phyloP scores from a whole-genome alignment of 1,284 basidiomycete species.

The Ustilago xerochloae region DNA sequence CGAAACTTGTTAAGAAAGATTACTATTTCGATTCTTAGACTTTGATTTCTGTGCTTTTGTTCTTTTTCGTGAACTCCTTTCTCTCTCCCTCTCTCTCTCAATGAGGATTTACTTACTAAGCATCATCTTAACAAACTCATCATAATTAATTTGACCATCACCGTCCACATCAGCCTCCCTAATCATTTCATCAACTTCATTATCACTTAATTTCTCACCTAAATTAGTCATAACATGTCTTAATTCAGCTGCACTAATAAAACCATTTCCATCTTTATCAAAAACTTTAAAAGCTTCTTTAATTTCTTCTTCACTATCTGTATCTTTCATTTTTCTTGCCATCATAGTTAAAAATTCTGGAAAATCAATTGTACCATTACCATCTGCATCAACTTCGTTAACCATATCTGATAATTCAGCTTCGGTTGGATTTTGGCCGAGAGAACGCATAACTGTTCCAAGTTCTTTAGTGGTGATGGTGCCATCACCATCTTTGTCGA shows the following conservation, averaged over 20 bases:
- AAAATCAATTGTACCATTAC: conserved; percentile 92
- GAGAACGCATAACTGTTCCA: conserved; percentile 94
- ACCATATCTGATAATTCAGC: conserved; percentile 95
- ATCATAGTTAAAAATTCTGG: conserved; percentile 93
- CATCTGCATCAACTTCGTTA: conserved; percentile 72
- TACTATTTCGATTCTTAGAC: no score
- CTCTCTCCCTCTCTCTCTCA: no score
- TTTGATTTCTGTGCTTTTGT: no score
- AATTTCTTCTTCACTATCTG: conserved; percentile 80
- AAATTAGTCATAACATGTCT: conserved; percentile 68
- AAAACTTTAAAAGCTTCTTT: conserved; percentile 78
- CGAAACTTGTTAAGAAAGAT: no score
- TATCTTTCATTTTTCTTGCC: conserved; percentile 94
- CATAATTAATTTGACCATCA: conserved; percentile 80
- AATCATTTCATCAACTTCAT: conserved; percentile 98
- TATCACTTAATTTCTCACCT: conserved; percentile 87
- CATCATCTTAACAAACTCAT: conserved; percentile 73
- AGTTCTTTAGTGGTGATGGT: conserved; percentile 96
- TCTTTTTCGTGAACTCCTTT: neutral
- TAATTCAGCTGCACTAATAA: conserved; percentile 77
- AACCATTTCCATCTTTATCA: conserved; percentile 76
- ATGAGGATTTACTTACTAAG: conserved; percentile 66
- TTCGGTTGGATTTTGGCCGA: conserved; percentile 96
- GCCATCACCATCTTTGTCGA: conserved; percentile 96
- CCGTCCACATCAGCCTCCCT: conserved; percentile 96